Evolutionary conservation across 2,329 filamentous ascomycete species (phyloP), one percentile per base, ranked within the genome.

Genomic region (Colletotrichum coccodes): DNA sequence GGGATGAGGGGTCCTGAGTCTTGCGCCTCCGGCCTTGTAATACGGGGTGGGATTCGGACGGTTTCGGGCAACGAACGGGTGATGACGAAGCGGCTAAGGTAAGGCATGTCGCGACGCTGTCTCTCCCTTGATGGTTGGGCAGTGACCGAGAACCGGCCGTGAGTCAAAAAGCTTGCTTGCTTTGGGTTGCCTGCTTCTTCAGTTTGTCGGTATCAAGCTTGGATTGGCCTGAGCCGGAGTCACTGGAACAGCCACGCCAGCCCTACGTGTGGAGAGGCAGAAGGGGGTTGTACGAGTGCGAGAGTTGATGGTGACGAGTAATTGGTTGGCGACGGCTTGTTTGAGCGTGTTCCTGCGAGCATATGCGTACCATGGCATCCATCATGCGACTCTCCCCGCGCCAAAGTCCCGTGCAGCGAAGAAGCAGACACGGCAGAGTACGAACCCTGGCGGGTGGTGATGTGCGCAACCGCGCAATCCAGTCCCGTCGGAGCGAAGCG

Each of bases 161-260:
- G 53, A 69, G 46, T 71, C 46, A 68, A 58, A 70, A 60, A 63
- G 64, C 54, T 53, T 64, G 64, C 44, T 68, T 57, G 62, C 59
- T n/a, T 62, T 69, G 64, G 57, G 57, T 71, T 64, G 59, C 50
- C 56, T 69, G 68, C 62, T 71, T 54, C 47, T 50, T 54, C 28
- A 53, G 42, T 36, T 18, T 18, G 38, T 21, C n/a, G 44, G 26
- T 38, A 34, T 18, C 14, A n/a, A 30, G 30, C 60, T 49, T 26
- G 60, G 52, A 30, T 36, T 47, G 40, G 28, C 23, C 42, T 50
- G 42, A 9, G 21, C 50, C 46, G 53, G 14, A 34, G 28, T 34
- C 18, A 36, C 46, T 46, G 34, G 18, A 26, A 64, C 53, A 47
- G 34, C 49, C 59, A 64, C 60, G 46, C 60, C 66, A 69, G 62